phyloP scores from a whole-genome alignment of 2,329 filamentous ascomycete genomes.

The Colletotrichum paranaense region DNA sequence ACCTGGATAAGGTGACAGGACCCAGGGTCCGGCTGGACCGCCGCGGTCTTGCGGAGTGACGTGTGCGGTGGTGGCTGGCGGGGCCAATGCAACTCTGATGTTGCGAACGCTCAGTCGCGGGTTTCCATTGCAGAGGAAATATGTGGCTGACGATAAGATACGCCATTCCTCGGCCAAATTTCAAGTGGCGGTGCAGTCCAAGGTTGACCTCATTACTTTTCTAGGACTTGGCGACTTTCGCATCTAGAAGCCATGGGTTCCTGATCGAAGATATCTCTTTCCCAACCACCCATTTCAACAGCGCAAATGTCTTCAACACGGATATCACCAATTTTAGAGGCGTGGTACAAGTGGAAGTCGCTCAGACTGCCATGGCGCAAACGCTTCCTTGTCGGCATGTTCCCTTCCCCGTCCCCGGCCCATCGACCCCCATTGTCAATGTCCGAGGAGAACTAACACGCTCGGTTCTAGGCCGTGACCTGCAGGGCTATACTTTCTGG shows the following conservation, averaged over 20 bases:
- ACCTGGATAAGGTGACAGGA: slow-evolving; percentile 34
- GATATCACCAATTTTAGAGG: slow-evolving; percentile 37
- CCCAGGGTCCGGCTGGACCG: slow-evolving; percentile 25
- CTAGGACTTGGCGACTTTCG: not conserved
- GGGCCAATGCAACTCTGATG: slow-evolving; percentile 23
- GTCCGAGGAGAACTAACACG: slow-evolving; percentile 11
- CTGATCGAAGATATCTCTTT: slow-evolving; percentile 6
- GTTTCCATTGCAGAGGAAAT: not conserved
- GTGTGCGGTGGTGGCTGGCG: slow-evolving; percentile 37
- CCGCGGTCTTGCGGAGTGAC: slow-evolving; percentile 34
- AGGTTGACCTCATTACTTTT: slow-evolving; percentile 38
- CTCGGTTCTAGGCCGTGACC: slow-evolving; percentile 65
- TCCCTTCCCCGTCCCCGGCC: not conserved
- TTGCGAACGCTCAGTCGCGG: not conserved
- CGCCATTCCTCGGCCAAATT: slow-evolving; percentile 5
- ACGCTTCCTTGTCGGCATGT: slow-evolving; percentile 69
- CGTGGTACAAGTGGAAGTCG: slow-evolving; percentile 72
- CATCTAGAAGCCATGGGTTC: slow-evolving; percentile 21
- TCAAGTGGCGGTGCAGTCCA: slow-evolving; percentile 34
- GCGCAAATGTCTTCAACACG: slow-evolving; percentile 27
- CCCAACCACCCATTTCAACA: slow-evolving; percentile 1
- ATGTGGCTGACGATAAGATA: slow-evolving; percentile 31
- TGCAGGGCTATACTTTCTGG: slow-evolving; percentile 76
- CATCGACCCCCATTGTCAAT: not conserved
- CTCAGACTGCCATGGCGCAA: slow-evolving; percentile 73